Conservation (phyloP, 441 rosid species). For the Populus trichocarpa region DNA sequence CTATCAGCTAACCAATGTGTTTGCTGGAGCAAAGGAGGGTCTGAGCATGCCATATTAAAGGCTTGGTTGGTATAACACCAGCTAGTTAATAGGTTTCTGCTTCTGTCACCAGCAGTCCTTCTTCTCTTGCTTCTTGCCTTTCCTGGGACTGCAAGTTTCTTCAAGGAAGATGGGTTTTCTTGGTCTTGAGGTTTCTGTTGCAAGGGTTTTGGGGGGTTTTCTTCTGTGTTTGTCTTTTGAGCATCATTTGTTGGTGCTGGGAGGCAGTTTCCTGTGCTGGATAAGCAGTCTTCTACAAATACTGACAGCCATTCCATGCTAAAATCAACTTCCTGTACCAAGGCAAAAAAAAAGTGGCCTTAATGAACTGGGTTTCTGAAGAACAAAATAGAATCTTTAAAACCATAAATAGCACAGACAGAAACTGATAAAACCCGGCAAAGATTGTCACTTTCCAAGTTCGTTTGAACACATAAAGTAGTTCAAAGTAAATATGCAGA, state of each 20-base stretch:
- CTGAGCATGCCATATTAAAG: conserved; percentile 31
- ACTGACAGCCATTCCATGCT: conserved; percentile 65
- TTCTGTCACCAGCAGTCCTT: conserved; percentile 25
- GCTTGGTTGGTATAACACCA: conserved; percentile 29
- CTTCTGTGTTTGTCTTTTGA: conserved; percentile 9
- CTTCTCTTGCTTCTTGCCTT: conserved; percentile 70
- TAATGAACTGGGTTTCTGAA: neutral
- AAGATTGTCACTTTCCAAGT: conserved; percentile 3
- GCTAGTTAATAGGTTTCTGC: conserved; percentile 17
- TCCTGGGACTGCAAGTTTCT: conserved; percentile 41
- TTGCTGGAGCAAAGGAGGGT: conserved; percentile 61
- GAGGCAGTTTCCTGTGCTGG: conserved; percentile 51
- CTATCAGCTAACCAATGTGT: conserved; percentile 68
- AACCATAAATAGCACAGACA: neutral
- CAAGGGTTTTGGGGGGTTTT: conserved; percentile 18
- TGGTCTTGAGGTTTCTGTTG: conserved; percentile 5
- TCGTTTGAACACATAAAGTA: neutral
- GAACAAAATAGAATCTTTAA: neutral
- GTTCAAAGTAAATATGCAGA: neutral
- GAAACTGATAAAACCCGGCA: neutral
- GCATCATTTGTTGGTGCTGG: conserved; percentile 28
- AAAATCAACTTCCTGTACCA: conserved; percentile 63
- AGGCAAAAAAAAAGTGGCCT: neutral
- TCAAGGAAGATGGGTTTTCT: conserved; percentile 17
- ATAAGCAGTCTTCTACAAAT: conserved; percentile 65